Conservation (phyloP, 164 flowering plant genomes). For the Nymphaea thermarum region DNA sequence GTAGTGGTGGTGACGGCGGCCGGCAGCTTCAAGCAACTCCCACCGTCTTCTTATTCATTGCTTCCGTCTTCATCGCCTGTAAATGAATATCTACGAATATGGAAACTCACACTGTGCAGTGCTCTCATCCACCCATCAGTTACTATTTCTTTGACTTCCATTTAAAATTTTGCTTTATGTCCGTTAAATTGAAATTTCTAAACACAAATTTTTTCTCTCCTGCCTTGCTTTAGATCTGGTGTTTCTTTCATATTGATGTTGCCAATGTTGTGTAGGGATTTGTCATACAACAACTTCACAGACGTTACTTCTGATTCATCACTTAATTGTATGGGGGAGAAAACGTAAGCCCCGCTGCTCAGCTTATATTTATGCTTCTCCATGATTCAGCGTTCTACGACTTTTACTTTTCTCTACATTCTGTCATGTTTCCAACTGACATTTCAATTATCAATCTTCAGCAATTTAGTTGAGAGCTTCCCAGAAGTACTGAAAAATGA, state of each 20-base stretch:
- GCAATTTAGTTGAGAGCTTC: slow-evolving; percentile 6
- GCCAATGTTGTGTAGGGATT: slow-evolving; percentile 36
- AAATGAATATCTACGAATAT: no score
- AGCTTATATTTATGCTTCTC: neutral
- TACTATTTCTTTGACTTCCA: no score
- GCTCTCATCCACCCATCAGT: no score
- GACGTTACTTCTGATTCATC: slow-evolving; percentile 30
- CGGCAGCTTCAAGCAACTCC: no score
- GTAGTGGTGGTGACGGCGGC: no score
- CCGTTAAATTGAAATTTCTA: no score
- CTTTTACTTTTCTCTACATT: neutral
- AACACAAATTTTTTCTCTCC: no score
- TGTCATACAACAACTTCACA: slow-evolving; percentile 62
- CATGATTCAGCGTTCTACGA: neutral
- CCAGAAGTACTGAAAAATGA: neutral
- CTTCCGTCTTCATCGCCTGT: no score
- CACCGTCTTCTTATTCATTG: no score
- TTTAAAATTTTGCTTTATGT: no score
- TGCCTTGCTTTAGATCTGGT: no score
- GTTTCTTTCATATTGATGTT: neutral
- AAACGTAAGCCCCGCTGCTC: slow-evolving; percentile 33
- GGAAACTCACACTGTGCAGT: no score
- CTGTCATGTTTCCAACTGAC: neutral
- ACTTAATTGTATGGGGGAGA: slow-evolving; percentile 37
- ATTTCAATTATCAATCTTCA: slow-evolving; percentile 1